Evolutionary conservation across 2,329 filamentous ascomycete species (phyloP).

Genomic region (Aspergillus texensis): DNA sequence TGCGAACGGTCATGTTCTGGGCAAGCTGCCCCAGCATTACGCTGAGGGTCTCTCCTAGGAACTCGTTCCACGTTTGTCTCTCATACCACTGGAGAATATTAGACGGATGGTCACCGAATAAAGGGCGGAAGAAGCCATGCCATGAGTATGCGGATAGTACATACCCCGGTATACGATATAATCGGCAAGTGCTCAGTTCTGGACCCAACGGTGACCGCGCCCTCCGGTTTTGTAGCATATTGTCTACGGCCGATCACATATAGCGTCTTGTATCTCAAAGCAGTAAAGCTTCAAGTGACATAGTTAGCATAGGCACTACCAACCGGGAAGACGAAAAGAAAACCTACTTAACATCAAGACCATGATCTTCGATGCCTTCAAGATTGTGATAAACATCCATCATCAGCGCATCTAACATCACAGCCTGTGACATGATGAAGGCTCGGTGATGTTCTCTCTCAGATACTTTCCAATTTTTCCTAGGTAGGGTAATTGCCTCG

Average conservation of each 20-base stretch:
- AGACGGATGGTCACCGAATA: background rate
- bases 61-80: constrained; percentile 14
- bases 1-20: constrained; percentile 1
- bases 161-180: constrained; percentile 8
- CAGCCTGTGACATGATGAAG: constrained; percentile 1
- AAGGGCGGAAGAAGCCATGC: background rate
- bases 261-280: background rate
- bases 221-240: constrained; percentile 1
- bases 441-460: background rate
- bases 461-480: constrained; percentile 4
- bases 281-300: background rate
- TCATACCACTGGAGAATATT: constrained; percentile 11
- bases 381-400: background rate
- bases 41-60: constrained; percentile 11
- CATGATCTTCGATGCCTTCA: background rate
- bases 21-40: constrained; percentile 18
- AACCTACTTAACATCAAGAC: constrained; percentile 2
- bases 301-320: background rate
- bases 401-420: constrained; percentile 2
- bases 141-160: background rate
- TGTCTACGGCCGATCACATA: constrained; percentile 6
- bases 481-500: constrained; percentile 8
- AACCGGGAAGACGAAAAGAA: no score
- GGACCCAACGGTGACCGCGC: background rate
- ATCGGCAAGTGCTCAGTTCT: background rate